These are phyloP conservation scores for Agrostemma githago DNA, from an alignment of 148 eudicot genomes.

Conservation along the genomic window DNA sequence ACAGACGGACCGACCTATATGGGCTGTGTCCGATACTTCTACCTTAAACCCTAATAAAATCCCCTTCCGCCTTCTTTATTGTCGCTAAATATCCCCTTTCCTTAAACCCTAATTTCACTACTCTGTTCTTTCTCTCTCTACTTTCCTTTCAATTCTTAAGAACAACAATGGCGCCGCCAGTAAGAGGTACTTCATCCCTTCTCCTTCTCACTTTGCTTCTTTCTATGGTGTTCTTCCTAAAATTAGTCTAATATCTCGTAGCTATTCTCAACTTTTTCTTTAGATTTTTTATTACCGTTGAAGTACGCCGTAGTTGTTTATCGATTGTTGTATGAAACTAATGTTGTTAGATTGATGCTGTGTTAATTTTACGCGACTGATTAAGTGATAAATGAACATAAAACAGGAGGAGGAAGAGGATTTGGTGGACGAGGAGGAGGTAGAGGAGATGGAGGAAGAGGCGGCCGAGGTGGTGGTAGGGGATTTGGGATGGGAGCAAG, in stretches of 20 bases:
- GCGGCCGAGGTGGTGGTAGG: conserved; percentile 15
- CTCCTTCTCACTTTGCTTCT: neutral
- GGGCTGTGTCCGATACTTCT: too few species aligned
- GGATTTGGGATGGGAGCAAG: conserved; percentile 27
- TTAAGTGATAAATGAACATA: neutral
- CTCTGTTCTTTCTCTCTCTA: neutral
- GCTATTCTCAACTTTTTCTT: too few species aligned
- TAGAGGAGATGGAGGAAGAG: conserved; percentile 14
- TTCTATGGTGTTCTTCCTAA: too few species aligned
- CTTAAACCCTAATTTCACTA: neutral
- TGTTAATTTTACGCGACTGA: neutral
- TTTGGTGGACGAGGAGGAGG: conserved; percentile 20
- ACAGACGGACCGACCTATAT: too few species aligned
- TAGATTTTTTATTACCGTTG: too few species aligned
- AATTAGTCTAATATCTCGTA: too few species aligned
- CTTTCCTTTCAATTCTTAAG: neutral
- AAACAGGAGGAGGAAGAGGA: conserved; percentile 27
- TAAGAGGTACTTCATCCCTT: conserved; percentile 18
- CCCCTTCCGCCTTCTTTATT: neutral
- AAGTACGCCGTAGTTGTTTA: too few species aligned
- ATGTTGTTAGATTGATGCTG: neutral
- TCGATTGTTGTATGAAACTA: too few species aligned
- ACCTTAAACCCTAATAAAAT: conserved; percentile 22
- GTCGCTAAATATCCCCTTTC: neutral
- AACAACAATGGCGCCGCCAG: conserved; percentile 21